A percentile compares a stretch with the other conserved stretches of the same genome.
phyloP scores from a whole-genome alignment of 768 basidiomycete species.

The Pulveroboletus sp. region DNA sequence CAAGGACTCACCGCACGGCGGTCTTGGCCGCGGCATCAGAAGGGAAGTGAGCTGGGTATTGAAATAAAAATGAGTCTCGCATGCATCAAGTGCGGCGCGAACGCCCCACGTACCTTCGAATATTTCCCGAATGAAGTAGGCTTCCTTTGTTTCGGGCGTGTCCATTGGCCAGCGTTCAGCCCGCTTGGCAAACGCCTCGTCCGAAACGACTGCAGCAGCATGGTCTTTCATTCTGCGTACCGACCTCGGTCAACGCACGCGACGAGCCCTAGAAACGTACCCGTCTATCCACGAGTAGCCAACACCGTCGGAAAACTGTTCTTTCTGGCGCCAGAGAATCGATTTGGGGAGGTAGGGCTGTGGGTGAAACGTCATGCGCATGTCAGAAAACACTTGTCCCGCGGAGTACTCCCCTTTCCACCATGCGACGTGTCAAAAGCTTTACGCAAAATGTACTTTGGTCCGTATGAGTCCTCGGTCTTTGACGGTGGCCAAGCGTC shows the following conservation, averaged over 20 bases:
- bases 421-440: slow-evolving; percentile 88
- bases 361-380: not conserved
- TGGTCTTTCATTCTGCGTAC: slow-evolving; percentile 80
- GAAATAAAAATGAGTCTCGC: slow-evolving; percentile 4
- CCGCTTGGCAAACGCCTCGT: slow-evolving; percentile 74
- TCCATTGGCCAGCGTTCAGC: slow-evolving; percentile 73
- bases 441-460: slow-evolving; percentile 89
- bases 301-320: slow-evolving; percentile 98
- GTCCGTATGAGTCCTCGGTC: slow-evolving; percentile 9
- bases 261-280: slow-evolving; percentile 36
- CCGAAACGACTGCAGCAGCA: slow-evolving; percentile 70
- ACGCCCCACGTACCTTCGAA: slow-evolving; percentile 64
- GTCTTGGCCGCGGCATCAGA: slow-evolving; percentile 83
- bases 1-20: slow-evolving; percentile 71
- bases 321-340: slow-evolving; percentile 98
- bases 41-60: slow-evolving; percentile 78
- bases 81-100: not conserved
- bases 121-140: slow-evolving; percentile 86
- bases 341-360: slow-evolving; percentile 91
- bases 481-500: not conserved
- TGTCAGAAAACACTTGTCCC: not conserved
- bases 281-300: slow-evolving; percentile 99
- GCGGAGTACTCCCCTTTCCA: slow-evolving; percentile 51
- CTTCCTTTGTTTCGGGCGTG: slow-evolving; percentile 95
- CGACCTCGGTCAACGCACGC: not conserved